Conservation (phyloP, 805 yeast species). For the Spathaspora hagerdaliae region DNA sequence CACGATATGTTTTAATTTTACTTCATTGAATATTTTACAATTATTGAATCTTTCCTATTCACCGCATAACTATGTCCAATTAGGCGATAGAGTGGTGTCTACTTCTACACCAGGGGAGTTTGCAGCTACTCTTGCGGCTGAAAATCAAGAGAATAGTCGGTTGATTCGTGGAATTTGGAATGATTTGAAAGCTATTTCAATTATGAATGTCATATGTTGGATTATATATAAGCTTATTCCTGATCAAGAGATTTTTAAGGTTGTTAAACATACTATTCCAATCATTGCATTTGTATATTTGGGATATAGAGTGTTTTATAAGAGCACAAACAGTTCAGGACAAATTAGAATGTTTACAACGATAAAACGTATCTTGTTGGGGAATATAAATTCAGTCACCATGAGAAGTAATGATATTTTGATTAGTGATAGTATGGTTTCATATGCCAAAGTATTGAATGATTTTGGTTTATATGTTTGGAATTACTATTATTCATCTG, state of each 20-base stretch:
- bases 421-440: conserved; percentile 78
- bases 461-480: conserved; percentile 63
- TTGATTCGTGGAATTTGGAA: conserved; percentile 32
- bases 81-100: conserved; percentile 14
- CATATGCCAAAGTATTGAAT: conserved; percentile 71
- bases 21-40: conserved; percentile 43
- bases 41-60: conserved; percentile 41
- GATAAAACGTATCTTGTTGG: conserved; percentile 49
- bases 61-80: conserved; percentile 29
- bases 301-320: conserved; percentile 8
- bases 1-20: conserved; percentile 27
- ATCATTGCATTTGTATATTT: conserved; percentile 6
- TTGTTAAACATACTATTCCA: conserved; percentile 7
- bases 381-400: conserved; percentile 53
- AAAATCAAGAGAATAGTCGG: conserved; percentile 23
- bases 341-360: conserved; percentile 45
- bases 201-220: conserved; percentile 20
- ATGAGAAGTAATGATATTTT: conserved; percentile 76
- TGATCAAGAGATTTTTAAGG: conserved; percentile 8
- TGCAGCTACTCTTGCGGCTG: conserved; percentile 27
- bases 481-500: conserved; percentile 32
- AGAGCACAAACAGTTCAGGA: conserved; percentile 14
- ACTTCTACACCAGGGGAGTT: conserved; percentile 23
- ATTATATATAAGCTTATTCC: conserved; percentile 17
- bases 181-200: conserved; percentile 24